phyloP scores from a whole-genome alignment of 2,329 filamentous ascomycete species.

The Microcyclospora tardicrescens region DNA sequence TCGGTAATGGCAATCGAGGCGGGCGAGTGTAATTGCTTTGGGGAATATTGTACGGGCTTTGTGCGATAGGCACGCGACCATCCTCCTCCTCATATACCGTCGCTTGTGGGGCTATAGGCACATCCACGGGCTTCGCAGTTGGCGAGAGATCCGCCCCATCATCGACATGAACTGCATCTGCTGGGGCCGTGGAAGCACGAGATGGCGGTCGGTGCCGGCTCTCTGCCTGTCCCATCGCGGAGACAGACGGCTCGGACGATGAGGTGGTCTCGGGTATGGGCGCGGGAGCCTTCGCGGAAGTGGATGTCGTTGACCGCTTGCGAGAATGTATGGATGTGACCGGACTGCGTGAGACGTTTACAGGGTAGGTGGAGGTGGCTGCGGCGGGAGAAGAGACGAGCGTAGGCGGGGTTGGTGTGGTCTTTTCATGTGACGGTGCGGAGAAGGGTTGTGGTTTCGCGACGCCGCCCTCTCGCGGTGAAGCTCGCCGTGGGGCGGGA shows the following conservation, averaged over 20 bases:
- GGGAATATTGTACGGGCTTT: slow-evolving; percentile 24
- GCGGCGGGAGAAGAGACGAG: slow-evolving; percentile 8
- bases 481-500: slow-evolving; percentile 4
- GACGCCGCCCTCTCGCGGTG: slow-evolving; percentile 5
- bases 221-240: slow-evolving; percentile 14
- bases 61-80: slow-evolving; percentile 10
- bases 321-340: slow-evolving; percentile 11
- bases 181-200: slow-evolving; percentile 13
- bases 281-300: slow-evolving; percentile 5
- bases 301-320: slow-evolving; percentile 17
- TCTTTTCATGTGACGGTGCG: not conserved
- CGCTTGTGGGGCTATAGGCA: slow-evolving; percentile 4
- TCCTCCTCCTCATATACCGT: slow-evolving; percentile 1
- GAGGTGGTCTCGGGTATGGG: slow-evolving; percentile 6
- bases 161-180: slow-evolving; percentile 2
- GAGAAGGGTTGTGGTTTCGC: not conserved
- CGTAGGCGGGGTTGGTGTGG: slow-evolving; percentile 3
- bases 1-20: slow-evolving; percentile 79
- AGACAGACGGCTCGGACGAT: slow-evolving; percentile 7
- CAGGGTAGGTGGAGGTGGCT: slow-evolving; percentile 9
- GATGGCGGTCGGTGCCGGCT: slow-evolving; percentile 12
- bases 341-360: slow-evolving; percentile 9
- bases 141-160: slow-evolving; percentile 4
- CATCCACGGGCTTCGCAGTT: not conserved
- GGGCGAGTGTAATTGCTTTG: slow-evolving; percentile 48